These are phyloP conservation scores for Cyclotella choctawhatcheeana DNA, from an alignment of 108 stramenopile genomes.

Conservation along the genomic window DNA sequence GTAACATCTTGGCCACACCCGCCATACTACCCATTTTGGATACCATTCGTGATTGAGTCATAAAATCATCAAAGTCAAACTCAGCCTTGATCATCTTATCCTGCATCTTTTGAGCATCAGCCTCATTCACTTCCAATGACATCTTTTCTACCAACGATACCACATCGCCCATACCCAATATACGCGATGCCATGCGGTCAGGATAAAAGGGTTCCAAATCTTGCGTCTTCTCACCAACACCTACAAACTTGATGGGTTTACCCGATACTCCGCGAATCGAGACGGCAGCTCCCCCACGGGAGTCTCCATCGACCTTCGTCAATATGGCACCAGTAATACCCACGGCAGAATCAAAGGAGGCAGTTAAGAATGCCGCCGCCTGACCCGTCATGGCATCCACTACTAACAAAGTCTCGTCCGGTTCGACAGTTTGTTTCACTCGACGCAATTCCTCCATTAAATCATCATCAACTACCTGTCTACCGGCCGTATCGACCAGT, in stretches of 20 bases:
- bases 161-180: slow-evolving; percentile 98
- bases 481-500: slow-evolving; percentile 96
- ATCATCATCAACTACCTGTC: slow-evolving; percentile 92
- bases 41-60: slow-evolving; percentile 86
- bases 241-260: slow-evolving; percentile 97
- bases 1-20: slow-evolving; percentile 94
- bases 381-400: slow-evolving; percentile 99
- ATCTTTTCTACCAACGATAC: slow-evolving; percentile 96
- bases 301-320: slow-evolving; percentile 96
- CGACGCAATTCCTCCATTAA: slow-evolving; percentile 92
- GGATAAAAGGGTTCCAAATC: slow-evolving; percentile 97
- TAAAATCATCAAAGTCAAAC: slow-evolving; percentile 96
- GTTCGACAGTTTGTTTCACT: slow-evolving; percentile 79
- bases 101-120: slow-evolving; percentile 80
- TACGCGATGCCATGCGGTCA: slow-evolving; percentile 95
- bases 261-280: slow-evolving; percentile 92
- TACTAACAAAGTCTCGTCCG: slow-evolving; percentile 95
- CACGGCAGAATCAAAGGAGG: slow-evolving; percentile 92
- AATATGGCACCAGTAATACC: slow-evolving; percentile 94
- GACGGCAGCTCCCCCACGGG: slow-evolving; percentile 94
- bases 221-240: slow-evolving; percentile 88
- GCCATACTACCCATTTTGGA: slow-evolving; percentile 90
- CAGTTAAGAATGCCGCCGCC: slow-evolving; percentile 94
- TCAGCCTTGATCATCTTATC: slow-evolving; percentile 88
- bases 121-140: slow-evolving; percentile 86